Evolutionary conservation across 164 flowering plant species (phyloP).

Genomic region (Macadamia tetraphylla): DNA sequence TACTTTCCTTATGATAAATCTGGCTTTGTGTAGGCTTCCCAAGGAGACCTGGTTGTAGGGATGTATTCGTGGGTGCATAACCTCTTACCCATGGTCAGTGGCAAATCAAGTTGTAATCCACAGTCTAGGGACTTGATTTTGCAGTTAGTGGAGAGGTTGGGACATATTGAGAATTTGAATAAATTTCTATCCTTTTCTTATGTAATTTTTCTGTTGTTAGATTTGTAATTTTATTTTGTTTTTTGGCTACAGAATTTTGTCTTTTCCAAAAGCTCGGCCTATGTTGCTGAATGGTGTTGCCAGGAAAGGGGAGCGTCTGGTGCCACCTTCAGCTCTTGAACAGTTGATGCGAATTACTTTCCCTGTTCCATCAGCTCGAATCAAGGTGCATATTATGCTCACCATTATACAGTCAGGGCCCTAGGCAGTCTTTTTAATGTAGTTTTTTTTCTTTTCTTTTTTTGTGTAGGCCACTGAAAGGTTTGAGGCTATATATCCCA

Average conservation of each 20-base stretch:
- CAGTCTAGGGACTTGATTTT: constrained; percentile 81
- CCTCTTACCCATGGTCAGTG: constrained; percentile 60
- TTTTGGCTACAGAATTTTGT: constrained; percentile 46
- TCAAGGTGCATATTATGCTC: constrained; percentile 51
- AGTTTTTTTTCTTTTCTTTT: not conserved
- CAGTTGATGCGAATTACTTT: constrained; percentile 55
- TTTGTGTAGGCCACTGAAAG: constrained; percentile 82
- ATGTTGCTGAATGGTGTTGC: constrained; percentile 76
- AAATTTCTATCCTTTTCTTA: not conserved
- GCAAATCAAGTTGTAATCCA: constrained; percentile 68
- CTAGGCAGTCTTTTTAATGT: not conserved
- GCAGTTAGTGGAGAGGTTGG: constrained; percentile 84
- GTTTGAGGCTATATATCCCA: constrained; percentile 79
- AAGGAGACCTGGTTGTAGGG: constrained; percentile 77
- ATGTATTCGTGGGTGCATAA: constrained; percentile 60
- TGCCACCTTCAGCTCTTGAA: constrained; percentile 77
- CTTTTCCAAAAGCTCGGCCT: constrained; percentile 70
- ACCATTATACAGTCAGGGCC: not conserved
- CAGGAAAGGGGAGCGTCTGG: constrained; percentile 80
- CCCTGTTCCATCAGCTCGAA: constrained; percentile 60
- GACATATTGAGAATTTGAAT: not conserved
- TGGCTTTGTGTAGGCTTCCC: constrained; percentile 47
- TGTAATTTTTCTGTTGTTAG: not conserved
- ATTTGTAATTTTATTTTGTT: constrained; percentile 10
- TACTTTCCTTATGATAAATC: not conserved